These are phyloP conservation scores for Mangifera indica DNA, from an alignment of 345 rosid species.

Conservation along the genomic window DNA sequence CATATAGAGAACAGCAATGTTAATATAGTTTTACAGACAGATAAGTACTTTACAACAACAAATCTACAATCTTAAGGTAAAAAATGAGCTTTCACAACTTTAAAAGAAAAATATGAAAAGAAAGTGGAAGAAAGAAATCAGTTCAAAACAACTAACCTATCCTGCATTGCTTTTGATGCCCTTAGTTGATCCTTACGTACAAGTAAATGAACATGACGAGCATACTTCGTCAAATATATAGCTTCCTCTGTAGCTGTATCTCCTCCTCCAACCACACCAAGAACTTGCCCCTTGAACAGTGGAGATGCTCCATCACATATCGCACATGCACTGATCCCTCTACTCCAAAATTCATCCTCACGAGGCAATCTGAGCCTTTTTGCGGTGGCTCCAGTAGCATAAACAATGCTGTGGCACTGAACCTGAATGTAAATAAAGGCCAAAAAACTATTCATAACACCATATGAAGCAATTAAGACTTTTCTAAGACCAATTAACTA, in stretches of 20 bases:
- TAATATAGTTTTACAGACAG: not conserved
- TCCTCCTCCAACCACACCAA: constrained; percentile 97
- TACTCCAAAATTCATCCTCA: constrained; percentile 98
- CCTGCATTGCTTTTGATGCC: constrained; percentile 99
- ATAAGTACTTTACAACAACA: not conserved
- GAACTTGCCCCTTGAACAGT: constrained; percentile 88
- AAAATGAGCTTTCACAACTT: not conserved
- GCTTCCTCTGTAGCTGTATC: constrained; percentile 99
- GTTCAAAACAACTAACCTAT: constrained; percentile 60
- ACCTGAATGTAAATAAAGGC: constrained; percentile 46
- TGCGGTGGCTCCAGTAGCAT: constrained; percentile 96
- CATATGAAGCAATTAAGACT: not conserved
- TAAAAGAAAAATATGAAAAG: not conserved
- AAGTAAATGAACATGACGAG: constrained; percentile 95
- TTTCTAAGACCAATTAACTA: constrained; percentile 8
- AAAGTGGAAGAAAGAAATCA: not conserved
- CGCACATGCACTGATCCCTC: constrained; percentile 98
- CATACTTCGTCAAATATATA: constrained; percentile 86
- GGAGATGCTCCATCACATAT: constrained; percentile 99
- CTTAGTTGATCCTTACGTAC: constrained; percentile 82
- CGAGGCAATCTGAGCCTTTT: constrained; percentile 74
- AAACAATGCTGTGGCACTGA: constrained; percentile 75
- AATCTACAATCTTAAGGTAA: not conserved
- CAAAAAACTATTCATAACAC: not conserved
- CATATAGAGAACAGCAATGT: not conserved